These are phyloP conservation scores for Leucoagaricus sp. DNA, from an alignment of 1,284 basidiomycete species.

Conservation along the genomic window DNA sequence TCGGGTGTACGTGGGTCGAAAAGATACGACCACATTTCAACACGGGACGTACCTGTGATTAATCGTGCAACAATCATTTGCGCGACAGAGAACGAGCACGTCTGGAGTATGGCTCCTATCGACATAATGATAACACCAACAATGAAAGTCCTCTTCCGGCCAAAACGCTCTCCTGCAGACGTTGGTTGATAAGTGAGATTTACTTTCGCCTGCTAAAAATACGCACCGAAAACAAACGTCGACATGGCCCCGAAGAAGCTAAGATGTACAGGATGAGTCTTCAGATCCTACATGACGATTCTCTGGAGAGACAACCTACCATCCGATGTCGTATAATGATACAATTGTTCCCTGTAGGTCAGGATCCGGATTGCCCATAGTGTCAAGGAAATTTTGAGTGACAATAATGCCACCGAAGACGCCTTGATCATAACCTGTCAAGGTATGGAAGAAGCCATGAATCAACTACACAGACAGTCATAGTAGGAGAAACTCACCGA, in stretches of 20 bases:
- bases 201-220: not conserved
- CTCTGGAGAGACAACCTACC: constrained; percentile 27
- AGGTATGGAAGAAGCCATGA: not conserved
- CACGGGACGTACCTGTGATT: constrained; percentile 40
- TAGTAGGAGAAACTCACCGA: constrained; percentile 27
- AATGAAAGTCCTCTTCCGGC: constrained; percentile 50
- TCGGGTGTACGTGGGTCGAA: not conserved
- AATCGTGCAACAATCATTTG: constrained; percentile 54
- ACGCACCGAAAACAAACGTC: constrained; percentile 42
- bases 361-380: constrained; percentile 42
- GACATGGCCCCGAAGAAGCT: constrained; percentile 51
- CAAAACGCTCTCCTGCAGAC: constrained; percentile 42
- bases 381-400: constrained; percentile 40
- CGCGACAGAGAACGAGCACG: constrained; percentile 44
- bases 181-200: not conserved
- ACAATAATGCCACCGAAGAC: constrained; percentile 52
- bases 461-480: not conserved
- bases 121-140: constrained; percentile 53
- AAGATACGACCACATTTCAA: not conserved
- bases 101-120: constrained; percentile 52
- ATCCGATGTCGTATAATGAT: constrained; percentile 48
- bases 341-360: constrained; percentile 47
- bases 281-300: no score
- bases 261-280: not conserved
- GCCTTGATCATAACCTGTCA: constrained; percentile 47